Evolutionary conservation across 2,329 filamentous ascomycete species (phyloP), one percentile per base, ranked within the genome.

Genomic region (Cercospora nicotianae): DNA sequence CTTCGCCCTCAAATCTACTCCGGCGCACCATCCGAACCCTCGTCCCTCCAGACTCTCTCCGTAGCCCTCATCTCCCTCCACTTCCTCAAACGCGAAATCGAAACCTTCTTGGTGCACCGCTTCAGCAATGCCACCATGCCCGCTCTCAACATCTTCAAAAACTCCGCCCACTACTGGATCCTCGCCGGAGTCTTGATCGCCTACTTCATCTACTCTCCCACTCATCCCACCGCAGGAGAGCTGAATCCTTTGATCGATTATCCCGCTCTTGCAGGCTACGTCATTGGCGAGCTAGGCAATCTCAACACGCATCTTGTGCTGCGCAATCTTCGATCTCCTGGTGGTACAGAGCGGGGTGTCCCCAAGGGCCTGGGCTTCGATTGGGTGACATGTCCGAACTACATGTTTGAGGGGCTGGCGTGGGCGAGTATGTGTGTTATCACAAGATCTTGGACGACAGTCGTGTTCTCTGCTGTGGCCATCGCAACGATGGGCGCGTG

Each of bases 51-150:
- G 81, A 87, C 86, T 74, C 84, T 97, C 62, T 86, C 90, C 61
- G 90, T 93, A 78, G 82, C 83, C 69, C 87, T 97, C 79, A 87
- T 97, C 75, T 83, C 89, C 66, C 80, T 91, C 12, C 95, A 99
- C 84, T 99, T 97, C 81, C 73, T 92, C 78, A 99, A 99, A 87
- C 93, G 95, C 77, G 95, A 99, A 83, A 86, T 92, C 72, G 95
- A 99, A 83, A 98, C 95, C 0, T 78, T 97, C 70, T 97, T 95
- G 79, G 87, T 99, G 70, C 95, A 99, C 85, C 93, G 92, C 78
- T 99, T 99, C 85, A 94, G 93, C 66, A 89, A 91, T 70, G 92
- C 91, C 76, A 99, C 95, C 60, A 99, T 99, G 95, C 95, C 95
- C 18, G 86, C 87, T 67, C 83, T 81, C 77, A 96, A 97, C 84